Percentiles rank a stretch among this genome's conserved stretches.
phyloP scores from a whole-genome alignment of 352 stramenopile species.

The Phytophthora megakarya region DNA sequence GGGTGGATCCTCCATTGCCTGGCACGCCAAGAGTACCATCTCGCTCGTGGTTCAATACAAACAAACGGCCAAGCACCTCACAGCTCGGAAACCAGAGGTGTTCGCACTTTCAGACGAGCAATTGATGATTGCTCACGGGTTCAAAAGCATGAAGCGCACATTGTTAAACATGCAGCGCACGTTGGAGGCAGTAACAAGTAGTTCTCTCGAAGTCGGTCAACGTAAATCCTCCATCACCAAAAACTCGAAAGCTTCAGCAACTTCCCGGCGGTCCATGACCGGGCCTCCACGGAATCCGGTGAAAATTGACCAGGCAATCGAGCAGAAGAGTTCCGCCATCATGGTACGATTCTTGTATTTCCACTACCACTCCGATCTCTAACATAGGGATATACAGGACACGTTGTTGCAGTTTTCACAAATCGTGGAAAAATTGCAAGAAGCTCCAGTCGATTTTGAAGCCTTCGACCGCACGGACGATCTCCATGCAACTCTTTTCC shows the following conservation, averaged over 20 bases:
- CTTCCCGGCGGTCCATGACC: slow-evolving; percentile 22
- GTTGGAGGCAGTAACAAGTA: slow-evolving; percentile 46
- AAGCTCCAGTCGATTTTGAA: slow-evolving; percentile 55
- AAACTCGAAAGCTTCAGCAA: slow-evolving; percentile 12
- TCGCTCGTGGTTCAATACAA: slow-evolving; percentile 29
- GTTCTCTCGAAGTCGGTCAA: slow-evolving; percentile 37
- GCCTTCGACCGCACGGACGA: slow-evolving; percentile 30
- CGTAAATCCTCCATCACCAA: slow-evolving; percentile 28
- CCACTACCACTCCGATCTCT: neutral
- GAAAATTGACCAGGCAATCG: slow-evolving; percentile 50
- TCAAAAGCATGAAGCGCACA: slow-evolving; percentile 53
- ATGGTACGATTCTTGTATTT: slow-evolving; percentile 38
- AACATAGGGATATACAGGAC: slow-evolving; percentile 36
- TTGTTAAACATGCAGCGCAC: slow-evolving; percentile 58
- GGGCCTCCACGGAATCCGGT: slow-evolving; percentile 31
- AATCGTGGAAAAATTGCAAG: slow-evolving; percentile 58
- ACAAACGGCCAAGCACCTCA: slow-evolving; percentile 4
- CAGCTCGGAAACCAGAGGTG: slow-evolving; percentile 12
- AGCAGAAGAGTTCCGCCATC: slow-evolving; percentile 60
- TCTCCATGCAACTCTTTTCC: slow-evolving; percentile 17
- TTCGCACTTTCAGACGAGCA: slow-evolving; percentile 58
- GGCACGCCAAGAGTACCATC: slow-evolving; percentile 50
- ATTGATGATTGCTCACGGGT: slow-evolving; percentile 47
- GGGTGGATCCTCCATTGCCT: slow-evolving; percentile 62
- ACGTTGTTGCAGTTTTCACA: slow-evolving; percentile 64